Evolutionary conservation across 257 asterid genomes (phyloP), one percentile per base, ranked within the genome.

Genomic region (Solanum medicagineum): DNA sequence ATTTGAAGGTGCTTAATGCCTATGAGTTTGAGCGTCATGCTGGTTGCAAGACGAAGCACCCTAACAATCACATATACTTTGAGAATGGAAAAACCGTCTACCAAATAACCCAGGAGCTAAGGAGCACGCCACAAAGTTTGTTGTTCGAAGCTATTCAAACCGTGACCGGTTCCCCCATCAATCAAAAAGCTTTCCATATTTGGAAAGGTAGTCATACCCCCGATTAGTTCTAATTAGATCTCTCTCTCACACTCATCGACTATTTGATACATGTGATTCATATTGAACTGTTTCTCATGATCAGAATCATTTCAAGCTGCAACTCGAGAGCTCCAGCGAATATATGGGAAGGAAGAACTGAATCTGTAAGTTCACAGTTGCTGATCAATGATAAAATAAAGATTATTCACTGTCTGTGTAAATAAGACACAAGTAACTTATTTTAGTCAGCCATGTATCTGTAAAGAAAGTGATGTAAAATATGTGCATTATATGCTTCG

Each of bases 11-110:
- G 65, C 95, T 95, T 42, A 96, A 94, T 84, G 99, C 99, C 9
- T 94, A 90, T 81, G 98, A 93, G 86, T 95, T 96, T 90, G 98
- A 96, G 93, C 95, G 97, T 6, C 99, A 95, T 87, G 98, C 99
- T 75, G 93, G 92, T 86, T 89, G 92, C 92, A 96, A 96, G 91
- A 93, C 99, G 36, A 96, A 95, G 90, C 98, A 95, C 90, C 99
- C 99, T 2, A 95, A 95, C 91, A 95, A 92, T 89, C 99, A 95
- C 93, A 93, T 95, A 87, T 93, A 92, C 91, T 93, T 95, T 57
- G 98, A 92, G 90, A 95, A 92, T 69, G 97, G 99, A 14, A 96
- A 96, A 92, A 93, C 98, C 10, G 93, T 96, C 77, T 95, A 96
- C 89, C 98, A 95, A 91, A 91, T 96, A 29, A 97, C 94, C 84